These are phyloP conservation scores for Claviceps fusiformis DNA, from an alignment of 2,329 filamentous ascomycete species.

Conservation along the genomic window DNA sequence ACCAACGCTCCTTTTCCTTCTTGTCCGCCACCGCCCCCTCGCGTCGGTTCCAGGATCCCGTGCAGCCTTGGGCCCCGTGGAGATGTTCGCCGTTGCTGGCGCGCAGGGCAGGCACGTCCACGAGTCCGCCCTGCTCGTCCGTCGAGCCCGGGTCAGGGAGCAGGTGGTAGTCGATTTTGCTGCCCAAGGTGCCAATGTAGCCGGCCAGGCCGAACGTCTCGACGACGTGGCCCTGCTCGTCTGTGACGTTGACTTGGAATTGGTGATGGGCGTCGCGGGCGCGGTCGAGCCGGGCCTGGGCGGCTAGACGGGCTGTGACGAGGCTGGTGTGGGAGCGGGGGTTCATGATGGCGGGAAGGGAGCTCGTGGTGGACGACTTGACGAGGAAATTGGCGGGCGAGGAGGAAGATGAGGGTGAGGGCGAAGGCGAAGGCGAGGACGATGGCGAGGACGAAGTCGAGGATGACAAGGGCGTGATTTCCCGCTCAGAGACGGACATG, in stretches of 20 bases:
- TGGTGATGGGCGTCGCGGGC: constrained; percentile 39
- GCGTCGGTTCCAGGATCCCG: constrained; percentile 32
- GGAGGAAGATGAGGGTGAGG: constrained; percentile 7
- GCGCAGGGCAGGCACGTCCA: constrained; percentile 37
- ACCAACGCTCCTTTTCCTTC: constrained; percentile 35
- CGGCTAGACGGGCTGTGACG: constrained; percentile 42
- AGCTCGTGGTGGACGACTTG: constrained; percentile 23
- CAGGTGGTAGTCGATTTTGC: constrained; percentile 47
- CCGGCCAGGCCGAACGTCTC: constrained; percentile 43
- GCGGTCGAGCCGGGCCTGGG: constrained; percentile 50
- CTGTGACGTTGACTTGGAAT: constrained; percentile 44
- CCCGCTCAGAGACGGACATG: constrained; percentile 6
- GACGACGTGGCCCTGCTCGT: constrained; percentile 35
- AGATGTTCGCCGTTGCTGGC: constrained; percentile 31
- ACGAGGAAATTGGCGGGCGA: constrained; percentile 16
- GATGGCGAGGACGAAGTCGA: constrained; percentile 3
- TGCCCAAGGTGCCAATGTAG: constrained; percentile 47
- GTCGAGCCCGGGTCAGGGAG: constrained; percentile 40
- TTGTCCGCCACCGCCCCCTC: constrained; percentile 25
- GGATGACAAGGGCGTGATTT: constrained; percentile 7
- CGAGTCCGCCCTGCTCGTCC: constrained; percentile 42
- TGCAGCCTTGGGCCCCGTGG: constrained; percentile 26
- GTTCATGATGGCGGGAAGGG: constrained; percentile 11
- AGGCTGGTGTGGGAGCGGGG: constrained; percentile 29
- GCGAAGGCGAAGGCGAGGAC: not conserved